Base-by-base conservation (phyloP, 495 filamentous ascomycete species). In the Darksidea phi region DNA sequence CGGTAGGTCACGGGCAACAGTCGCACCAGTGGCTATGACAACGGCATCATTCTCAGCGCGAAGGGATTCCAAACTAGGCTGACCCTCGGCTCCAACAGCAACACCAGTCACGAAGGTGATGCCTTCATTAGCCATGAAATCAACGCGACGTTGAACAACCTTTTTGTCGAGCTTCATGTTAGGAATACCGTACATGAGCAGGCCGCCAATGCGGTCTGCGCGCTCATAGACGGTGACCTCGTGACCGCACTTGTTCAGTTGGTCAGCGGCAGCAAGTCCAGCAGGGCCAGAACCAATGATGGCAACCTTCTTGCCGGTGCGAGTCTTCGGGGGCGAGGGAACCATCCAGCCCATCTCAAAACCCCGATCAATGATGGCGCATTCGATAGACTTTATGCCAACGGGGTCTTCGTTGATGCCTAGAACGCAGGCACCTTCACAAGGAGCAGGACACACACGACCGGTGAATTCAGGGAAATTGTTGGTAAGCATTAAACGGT, bases 151-250 rank as follows among this genome's bases (percentile, higher is more conserved):
- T 80, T 97, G 90, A 49, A 99, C 94, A 57, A 99, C 83, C 71
- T 89, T 90, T 83, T 99, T 99, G 82, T 99, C 94, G 26, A 99
- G 86, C 81, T 99, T 99, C 94, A 99, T 99, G 82, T 99, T 99
- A 48, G 94, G 94, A 61, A 99, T 99, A 66, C 94, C 94, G 72
- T 99, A 87, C 94, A 99, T 99, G 68, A 99, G 86, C 61, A 99
- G 79, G 70, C 94, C 94, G 74, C 94, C 94, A 59, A 88, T 78
- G 61, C 94, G 90, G 73, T 99, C 94, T 62, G 94, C 84, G 41
- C 94, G 90, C 81, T 99, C 94, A 74, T 97, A 97, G 15, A 99
- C 89, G 15, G 90, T 97, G 54, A 97, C 91, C 17, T 60, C 78
- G 75, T 99, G 94, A 36, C 94, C 94, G 66, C 87, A 89, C 71